Percentiles rank a stretch among this genome's conserved stretches.
Evolutionary conservation across 2,329 filamentous ascomycete species (phyloP).

Genomic region (Diatrype stigma): DNA sequence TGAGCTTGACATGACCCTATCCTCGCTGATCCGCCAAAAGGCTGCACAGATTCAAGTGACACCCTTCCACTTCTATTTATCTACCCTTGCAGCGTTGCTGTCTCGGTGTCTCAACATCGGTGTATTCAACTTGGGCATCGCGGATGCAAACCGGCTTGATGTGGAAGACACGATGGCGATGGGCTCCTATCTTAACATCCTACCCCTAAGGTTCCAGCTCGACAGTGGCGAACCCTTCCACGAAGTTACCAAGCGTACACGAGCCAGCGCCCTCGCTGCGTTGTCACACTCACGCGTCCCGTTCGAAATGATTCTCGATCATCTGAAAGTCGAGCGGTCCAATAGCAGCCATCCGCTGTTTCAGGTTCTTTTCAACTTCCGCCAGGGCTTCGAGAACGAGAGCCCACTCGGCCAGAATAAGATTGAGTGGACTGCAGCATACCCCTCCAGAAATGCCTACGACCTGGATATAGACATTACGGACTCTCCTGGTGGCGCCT

Average conservation of each 20-base stretch:
- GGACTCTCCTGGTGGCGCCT: background rate
- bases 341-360: conserved; percentile 33
- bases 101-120: background rate
- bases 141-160: background rate
- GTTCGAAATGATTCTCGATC: conserved; percentile 35
- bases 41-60: background rate
- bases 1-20: background rate
- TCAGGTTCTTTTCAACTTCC: conserved; percentile 34
- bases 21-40: background rate
- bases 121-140: background rate
- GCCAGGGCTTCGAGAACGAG: background rate
- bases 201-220: conserved; percentile 4
- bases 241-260: conserved; percentile 5
- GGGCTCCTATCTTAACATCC: background rate
- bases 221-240: conserved; percentile 15
- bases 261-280: conserved; percentile 23
- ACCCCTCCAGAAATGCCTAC: background rate
- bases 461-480: background rate
- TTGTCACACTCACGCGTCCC: conserved; percentile 33
- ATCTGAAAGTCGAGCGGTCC: conserved; percentile 32
- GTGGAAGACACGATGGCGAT: background rate
- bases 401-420: background rate
- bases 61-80: background rate
- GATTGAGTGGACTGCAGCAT: background rate
- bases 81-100: background rate